Conservation (phyloP, 1,284 basidiomycete species). For the Bondarzewia mesenterica region DNA sequence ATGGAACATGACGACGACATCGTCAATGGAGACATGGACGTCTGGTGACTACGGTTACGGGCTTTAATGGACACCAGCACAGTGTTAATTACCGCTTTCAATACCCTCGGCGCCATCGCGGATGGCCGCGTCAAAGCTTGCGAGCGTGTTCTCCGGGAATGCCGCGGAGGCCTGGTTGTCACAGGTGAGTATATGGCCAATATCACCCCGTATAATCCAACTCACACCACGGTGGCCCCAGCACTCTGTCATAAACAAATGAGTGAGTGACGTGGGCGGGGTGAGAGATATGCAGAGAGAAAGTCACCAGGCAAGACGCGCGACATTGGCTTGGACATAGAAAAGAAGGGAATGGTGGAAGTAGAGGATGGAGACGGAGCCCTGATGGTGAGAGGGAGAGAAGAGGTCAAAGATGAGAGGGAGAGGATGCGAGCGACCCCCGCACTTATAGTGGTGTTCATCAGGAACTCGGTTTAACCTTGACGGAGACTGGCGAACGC, state of each 20-base stretch:
- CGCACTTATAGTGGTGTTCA: slow-evolving; percentile 1
- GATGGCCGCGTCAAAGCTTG: slow-evolving; percentile 89
- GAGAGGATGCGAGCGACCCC: neutral
- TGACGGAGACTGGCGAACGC: neutral
- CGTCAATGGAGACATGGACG: slow-evolving; percentile 91
- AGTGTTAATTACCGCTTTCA: slow-evolving; percentile 73
- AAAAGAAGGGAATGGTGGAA: neutral
- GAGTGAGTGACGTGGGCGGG: slow-evolving; percentile 11
- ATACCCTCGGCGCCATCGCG: slow-evolving; percentile 92
- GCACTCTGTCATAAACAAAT: slow-evolving; percentile 42
- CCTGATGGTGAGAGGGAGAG: neutral
- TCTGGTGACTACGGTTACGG: slow-evolving; percentile 63
- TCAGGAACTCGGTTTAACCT: neutral
- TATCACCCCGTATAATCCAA: too few relatives aligned
- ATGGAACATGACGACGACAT: slow-evolving; percentile 92
- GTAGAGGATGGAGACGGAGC: slow-evolving; percentile 1
- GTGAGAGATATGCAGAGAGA: neutral
- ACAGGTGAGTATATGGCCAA: slow-evolving; percentile 11
- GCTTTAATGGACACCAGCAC: slow-evolving; percentile 22
- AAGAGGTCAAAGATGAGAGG: neutral
- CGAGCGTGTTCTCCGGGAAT: slow-evolving; percentile 89
- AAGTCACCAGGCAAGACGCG: slow-evolving; percentile 6
- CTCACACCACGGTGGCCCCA: slow-evolving; percentile 93
- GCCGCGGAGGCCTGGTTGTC: slow-evolving; percentile 66
- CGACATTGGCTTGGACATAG: neutral